Conservation (phyloP, 1,284 basidiomycete genomes). For the Tremellales sp. region DNA sequence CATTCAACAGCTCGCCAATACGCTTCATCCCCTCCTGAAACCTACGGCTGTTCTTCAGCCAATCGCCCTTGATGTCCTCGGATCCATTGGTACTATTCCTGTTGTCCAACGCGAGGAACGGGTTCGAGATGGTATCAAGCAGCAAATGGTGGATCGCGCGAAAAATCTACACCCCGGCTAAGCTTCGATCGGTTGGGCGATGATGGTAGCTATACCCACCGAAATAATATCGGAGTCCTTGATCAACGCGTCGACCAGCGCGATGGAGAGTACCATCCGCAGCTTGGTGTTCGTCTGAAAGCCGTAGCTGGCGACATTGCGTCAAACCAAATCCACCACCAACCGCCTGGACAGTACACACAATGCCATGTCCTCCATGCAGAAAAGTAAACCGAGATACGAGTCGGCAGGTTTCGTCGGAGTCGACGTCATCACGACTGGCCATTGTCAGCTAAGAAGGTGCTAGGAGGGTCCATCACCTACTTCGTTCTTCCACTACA, state of each 20-base stretch:
- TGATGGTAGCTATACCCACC: slow-evolving; percentile 15
- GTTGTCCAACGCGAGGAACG: slow-evolving; percentile 36
- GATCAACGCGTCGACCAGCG: slow-evolving; percentile 47
- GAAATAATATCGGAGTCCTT: slow-evolving; percentile 48
- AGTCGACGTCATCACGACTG: slow-evolving; percentile 44
- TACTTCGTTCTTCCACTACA: slow-evolving; percentile 48
- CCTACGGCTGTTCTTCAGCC: slow-evolving; percentile 29
- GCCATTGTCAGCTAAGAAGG: slow-evolving; percentile 3
- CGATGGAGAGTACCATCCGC: slow-evolving; percentile 45
- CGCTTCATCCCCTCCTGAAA: slow-evolving; percentile 35
- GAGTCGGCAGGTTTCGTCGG: slow-evolving; percentile 43
- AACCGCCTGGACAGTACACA: slow-evolving; percentile 22
- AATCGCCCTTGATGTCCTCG: slow-evolving; percentile 37
- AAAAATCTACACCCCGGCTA: slow-evolving; percentile 43
- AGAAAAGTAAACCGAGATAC: slow-evolving; percentile 48
- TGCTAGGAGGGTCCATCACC: slow-evolving; percentile 10
- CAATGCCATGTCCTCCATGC: slow-evolving; percentile 50
- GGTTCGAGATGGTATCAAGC: slow-evolving; percentile 36
- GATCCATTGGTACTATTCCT: slow-evolving; percentile 33
- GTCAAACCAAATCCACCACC: background rate
- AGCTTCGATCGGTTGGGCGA: background rate
- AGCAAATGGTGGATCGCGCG: slow-evolving; percentile 46
- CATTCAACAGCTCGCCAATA: slow-evolving; percentile 38
- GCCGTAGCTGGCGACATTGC: slow-evolving; percentile 36
- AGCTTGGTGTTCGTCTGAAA: slow-evolving; percentile 46